phyloP scores from a whole-genome alignment of 495 filamentous ascomycete species.

The Neurospora sp. region DNA sequence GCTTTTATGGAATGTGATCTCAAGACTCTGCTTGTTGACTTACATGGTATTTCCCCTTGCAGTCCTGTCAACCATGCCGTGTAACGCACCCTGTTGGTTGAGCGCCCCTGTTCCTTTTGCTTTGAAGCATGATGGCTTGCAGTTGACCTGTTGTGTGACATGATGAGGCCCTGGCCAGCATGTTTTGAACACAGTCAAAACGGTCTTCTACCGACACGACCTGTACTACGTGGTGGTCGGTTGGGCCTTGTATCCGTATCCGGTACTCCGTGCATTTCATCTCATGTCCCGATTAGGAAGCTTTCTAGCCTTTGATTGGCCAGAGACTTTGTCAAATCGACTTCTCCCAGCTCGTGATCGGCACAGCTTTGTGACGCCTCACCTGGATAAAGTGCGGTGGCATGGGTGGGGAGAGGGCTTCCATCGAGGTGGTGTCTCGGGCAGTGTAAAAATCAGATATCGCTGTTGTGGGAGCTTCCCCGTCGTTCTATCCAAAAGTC shows the following conservation, averaged over 20 bases:
- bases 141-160: background rate
- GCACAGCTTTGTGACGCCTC: background rate
- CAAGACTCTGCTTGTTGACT: background rate
- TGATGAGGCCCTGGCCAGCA: background rate
- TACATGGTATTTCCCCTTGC: background rate
- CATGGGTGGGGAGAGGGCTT: background rate
- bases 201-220: background rate
- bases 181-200: background rate
- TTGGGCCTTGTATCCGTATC: background rate
- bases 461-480: background rate
- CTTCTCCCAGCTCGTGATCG: background rate
- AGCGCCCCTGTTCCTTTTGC: background rate
- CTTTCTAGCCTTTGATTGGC: constrained; percentile 12
- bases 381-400: background rate
- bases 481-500: background rate
- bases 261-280: background rate
- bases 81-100: background rate
- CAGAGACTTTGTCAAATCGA: background rate
- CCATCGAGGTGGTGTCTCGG: background rate
- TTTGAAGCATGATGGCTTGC: background rate
- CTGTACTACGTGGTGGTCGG: background rate
- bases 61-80: background rate
- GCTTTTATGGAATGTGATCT: background rate
- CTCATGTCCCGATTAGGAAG: constrained; percentile 13
- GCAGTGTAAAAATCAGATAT: background rate